These are phyloP conservation scores for Lachancea cidri DNA, from an alignment of 805 yeast genomes.

Conservation along the genomic window DNA sequence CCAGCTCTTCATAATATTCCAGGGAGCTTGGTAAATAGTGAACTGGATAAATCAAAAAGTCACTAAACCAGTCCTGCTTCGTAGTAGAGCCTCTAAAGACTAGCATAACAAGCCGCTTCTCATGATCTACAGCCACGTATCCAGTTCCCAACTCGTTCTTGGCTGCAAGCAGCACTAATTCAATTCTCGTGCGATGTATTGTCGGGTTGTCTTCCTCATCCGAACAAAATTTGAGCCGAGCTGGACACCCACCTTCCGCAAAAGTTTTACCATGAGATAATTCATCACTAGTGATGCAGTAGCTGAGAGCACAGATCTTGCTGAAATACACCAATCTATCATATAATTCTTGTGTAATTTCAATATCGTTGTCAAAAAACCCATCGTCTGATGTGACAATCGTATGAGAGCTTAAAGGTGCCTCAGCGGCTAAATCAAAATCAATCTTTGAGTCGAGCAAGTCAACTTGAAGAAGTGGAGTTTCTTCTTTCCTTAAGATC, in stretches of 20 bases:
- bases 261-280: slow-evolving; percentile 23
- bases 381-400: too few relatives aligned
- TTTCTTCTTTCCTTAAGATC: too few relatives aligned
- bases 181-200: slow-evolving; percentile 31
- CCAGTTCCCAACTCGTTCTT: slow-evolving; percentile 51
- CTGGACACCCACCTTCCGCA: slow-evolving; percentile 33
- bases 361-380: neutral
- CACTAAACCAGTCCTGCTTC: slow-evolving; percentile 56
- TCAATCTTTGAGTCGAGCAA: too few relatives aligned
- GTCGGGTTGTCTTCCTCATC: slow-evolving; percentile 24
- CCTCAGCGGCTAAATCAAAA: neutral
- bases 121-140: slow-evolving; percentile 45
- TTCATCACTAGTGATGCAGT: slow-evolving; percentile 30
- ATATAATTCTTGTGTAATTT: slow-evolving; percentile 17
- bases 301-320: slow-evolving; percentile 32
- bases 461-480: too few relatives aligned
- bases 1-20: slow-evolving; percentile 18
- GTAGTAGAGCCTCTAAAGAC: slow-evolving; percentile 63
- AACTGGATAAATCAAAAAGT: slow-evolving; percentile 45
- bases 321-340: slow-evolving; percentile 31
- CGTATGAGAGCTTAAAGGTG: too few relatives aligned
- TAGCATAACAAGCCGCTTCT: slow-evolving; percentile 39
- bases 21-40: slow-evolving; percentile 42
- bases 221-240: slow-evolving; percentile 28
- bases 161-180: slow-evolving; percentile 38